Conservation (phyloP, 371 early-diverging fungal species). For the Rhizopus sp. region DNA sequence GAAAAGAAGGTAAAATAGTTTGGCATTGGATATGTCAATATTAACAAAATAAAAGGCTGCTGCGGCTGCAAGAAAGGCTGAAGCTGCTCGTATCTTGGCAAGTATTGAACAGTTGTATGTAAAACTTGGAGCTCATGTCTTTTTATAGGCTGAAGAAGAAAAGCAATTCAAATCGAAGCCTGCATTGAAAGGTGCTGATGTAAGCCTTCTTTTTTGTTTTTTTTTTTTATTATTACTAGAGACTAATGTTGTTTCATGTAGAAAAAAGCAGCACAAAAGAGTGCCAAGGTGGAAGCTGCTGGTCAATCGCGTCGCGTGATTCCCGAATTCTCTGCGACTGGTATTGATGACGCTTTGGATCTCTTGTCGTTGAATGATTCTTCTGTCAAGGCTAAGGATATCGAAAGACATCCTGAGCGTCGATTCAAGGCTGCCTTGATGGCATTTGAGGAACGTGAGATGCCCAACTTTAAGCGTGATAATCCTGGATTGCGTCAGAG, state of each 20-base stretch:
- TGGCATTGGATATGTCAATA: not conserved
- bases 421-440: constrained; percentile 80
- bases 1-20: constrained; percentile 63
- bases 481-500: constrained; percentile 74
- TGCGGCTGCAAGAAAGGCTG: constrained; percentile 41
- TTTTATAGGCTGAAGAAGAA: constrained; percentile 49
- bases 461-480: constrained; percentile 65
- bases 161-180: constrained; percentile 39
- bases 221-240: no score
- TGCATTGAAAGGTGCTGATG: constrained; percentile 30
- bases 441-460: constrained; percentile 68
- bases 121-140: not conserved
- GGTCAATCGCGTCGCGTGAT: constrained; percentile 50
- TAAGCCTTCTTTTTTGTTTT: constrained; percentile 10
- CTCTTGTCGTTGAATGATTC: constrained; percentile 49
- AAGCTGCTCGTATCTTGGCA: constrained; percentile 38
- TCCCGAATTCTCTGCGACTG: constrained; percentile 70
- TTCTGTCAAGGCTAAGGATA: constrained; percentile 46
- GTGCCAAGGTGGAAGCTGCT: constrained; percentile 50
- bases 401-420: constrained; percentile 86
- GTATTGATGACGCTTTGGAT: constrained; percentile 82
- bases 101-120: not conserved
- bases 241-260: not conserved
- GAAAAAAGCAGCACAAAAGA: constrained; percentile 58
- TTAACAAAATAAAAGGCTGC: constrained; percentile 33